Base-by-base conservation (phyloP, 352 stramenopile species). In the Pythium guiyangense region DNA sequence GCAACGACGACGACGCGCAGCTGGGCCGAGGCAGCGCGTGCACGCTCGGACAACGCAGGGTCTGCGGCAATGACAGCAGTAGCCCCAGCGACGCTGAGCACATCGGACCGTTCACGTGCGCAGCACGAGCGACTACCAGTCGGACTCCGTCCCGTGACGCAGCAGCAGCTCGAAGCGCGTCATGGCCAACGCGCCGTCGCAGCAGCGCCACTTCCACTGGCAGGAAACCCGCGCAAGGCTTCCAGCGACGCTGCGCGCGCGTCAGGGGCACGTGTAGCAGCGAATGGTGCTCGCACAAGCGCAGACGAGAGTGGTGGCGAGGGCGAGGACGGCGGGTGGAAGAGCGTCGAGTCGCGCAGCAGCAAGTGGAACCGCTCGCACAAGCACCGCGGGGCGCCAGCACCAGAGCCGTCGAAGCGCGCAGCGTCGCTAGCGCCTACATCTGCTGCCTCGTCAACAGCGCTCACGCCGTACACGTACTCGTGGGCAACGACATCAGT, bases 121-220 rank as follows among this genome's bases (percentile, higher is more conserved):
- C 46, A 53, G 45, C 25, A 34, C 29, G 31, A 43, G 34, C 57
- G 57, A 12, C 31, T 48, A 22, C 42, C 57, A 1, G 57, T 63
- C 42, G 57, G 57, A 2, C 25, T 63, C 10, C 57, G 57, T 2
- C 57, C 57, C 17, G 57, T 63, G 42, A 63, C 57, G 22, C 57
- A 63, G 42, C 57, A 63, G 43, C 57, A 63, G 43, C 49, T 63
- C 37, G 57, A 63, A 22, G 57, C 49, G 43, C 57, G 57, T 4
- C 49, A 52, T 43, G 3, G 57, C 14, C 49, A 31, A 4, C 57
- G 57, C 31, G 44, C 44, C 5, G 31, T 44, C 29, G 52, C 44
- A 31, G 43, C 35, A 54, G 31, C 49, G 39, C 2, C 31, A 9
- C 11, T 43, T 8, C 18, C 14, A n/a, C 39, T n/a, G 3, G 14